phyloP scores from a whole-genome alignment of 768 basidiomycete genomes.

The Infundibulicybe gibba region DNA sequence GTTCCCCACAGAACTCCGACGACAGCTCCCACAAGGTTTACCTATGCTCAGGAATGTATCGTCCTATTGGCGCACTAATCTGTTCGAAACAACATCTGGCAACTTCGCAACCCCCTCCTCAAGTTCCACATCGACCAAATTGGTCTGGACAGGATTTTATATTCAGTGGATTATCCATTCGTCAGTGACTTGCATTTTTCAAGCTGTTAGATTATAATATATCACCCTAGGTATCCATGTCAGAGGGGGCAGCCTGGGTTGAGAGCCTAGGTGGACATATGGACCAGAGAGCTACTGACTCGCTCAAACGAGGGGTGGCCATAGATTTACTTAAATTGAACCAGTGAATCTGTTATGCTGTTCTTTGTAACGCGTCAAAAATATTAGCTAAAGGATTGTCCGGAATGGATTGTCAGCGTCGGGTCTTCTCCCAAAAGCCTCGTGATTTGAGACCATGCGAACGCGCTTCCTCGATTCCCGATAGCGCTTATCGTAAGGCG shows the following conservation, averaged over 20 bases:
- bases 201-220: background rate
- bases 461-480: too few species aligned
- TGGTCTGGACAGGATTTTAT: constrained; percentile 35
- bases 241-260: constrained; percentile 19
- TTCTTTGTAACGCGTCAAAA: background rate
- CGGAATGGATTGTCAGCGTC: too few species aligned
- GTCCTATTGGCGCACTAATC: constrained; percentile 33
- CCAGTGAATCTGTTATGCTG: background rate
- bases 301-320: constrained; percentile 22
- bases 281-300: constrained; percentile 13
- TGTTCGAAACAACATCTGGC: constrained; percentile 36
- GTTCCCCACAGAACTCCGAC: constrained; percentile 22
- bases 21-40: constrained; percentile 22
- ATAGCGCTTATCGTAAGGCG: too few species aligned
- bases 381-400: background rate
- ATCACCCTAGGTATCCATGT: constrained; percentile 11
- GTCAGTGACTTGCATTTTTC: constrained; percentile 11
- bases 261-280: constrained; percentile 15
- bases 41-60: constrained; percentile 33
- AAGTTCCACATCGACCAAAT: constrained; percentile 37
- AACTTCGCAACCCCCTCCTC: constrained; percentile 36
- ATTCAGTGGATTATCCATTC: constrained; percentile 35
- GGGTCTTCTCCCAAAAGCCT: too few species aligned
- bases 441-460: too few species aligned
- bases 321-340: constrained; percentile 24